phyloP scores from a whole-genome alignment of 129 eudicot genomes.

The Erigeron canadensis region DNA sequence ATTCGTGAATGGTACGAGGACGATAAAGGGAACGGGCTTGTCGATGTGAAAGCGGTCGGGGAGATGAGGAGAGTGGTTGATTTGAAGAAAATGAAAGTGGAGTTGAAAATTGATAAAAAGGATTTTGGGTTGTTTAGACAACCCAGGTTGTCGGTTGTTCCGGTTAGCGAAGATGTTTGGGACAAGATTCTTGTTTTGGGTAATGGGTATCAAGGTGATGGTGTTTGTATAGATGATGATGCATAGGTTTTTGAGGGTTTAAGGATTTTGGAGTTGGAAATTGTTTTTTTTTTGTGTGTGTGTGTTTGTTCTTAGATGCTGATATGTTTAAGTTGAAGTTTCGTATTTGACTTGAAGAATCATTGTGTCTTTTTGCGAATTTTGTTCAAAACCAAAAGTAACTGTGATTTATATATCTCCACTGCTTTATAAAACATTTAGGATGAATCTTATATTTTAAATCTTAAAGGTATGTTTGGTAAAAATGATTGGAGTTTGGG shows the following conservation, averaged over 20 bases:
- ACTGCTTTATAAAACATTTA: too few species aligned
- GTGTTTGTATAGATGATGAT: conserved; percentile 15
- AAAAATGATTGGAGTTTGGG: too few species aligned
- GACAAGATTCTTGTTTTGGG: conserved; percentile 71
- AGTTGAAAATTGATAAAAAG: conserved; percentile 29
- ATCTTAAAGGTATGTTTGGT: too few species aligned
- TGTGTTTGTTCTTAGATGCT: conserved; percentile 41
- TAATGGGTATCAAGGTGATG: conserved; percentile 67
- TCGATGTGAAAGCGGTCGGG: conserved; percentile 83
- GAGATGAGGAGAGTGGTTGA: conserved; percentile 78
- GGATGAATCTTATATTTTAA: too few species aligned
- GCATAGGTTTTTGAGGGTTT: conserved; percentile 3
- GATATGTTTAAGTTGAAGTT: too few species aligned
- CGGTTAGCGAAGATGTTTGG: conserved; percentile 71
- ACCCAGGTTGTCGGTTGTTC: conserved; percentile 89
- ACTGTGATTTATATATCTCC: too few species aligned
- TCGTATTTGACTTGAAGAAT: too few species aligned
- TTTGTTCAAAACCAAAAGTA: too few species aligned
- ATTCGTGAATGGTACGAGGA: conserved; percentile 72
- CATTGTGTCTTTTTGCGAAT: too few species aligned
- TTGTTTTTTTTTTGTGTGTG: conserved; percentile 3
- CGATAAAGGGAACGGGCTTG: conserved; percentile 43
- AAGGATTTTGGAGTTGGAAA: not conserved
- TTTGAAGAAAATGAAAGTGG: conserved; percentile 82
- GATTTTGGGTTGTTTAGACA: conserved; percentile 77